phyloP scores from a whole-genome alignment of 805 yeast species.

The Yarrowia keelungensis region DNA sequence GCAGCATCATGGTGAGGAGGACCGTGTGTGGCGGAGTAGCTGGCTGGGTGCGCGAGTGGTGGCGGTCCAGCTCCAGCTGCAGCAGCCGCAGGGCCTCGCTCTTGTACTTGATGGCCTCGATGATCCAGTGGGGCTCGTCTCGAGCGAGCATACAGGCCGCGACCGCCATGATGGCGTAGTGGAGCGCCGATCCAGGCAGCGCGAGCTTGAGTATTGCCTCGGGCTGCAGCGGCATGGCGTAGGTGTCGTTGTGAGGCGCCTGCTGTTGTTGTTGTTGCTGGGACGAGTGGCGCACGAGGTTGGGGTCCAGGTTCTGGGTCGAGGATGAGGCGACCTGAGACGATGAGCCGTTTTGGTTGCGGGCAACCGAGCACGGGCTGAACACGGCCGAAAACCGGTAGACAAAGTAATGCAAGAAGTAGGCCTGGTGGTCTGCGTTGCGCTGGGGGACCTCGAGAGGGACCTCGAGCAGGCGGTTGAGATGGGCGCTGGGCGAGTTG shows the following conservation, averaged over 20 bases:
- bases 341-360: background rate
- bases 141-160: slow-evolving; percentile 23
- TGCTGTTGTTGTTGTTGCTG: background rate
- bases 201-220: slow-evolving; percentile 24
- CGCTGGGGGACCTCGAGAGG: slow-evolving; percentile 25
- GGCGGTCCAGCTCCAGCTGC: slow-evolving; percentile 28
- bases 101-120: slow-evolving; percentile 36
- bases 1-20: slow-evolving; percentile 27
- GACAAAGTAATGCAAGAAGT: slow-evolving; percentile 33
- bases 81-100: slow-evolving; percentile 26
- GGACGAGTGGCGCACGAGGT: background rate
- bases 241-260: background rate
- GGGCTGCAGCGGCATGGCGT: slow-evolving; percentile 32
- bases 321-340: background rate
- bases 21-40: slow-evolving; percentile 24
- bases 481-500: slow-evolving; percentile 23
- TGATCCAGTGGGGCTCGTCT: slow-evolving; percentile 30
- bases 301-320: slow-evolving; percentile 6
- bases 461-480: slow-evolving; percentile 27
- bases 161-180: slow-evolving; percentile 30
- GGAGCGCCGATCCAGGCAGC: slow-evolving; percentile 17
- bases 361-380: slow-evolving; percentile 18
- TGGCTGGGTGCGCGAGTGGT: slow-evolving; percentile 23
- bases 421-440: slow-evolving; percentile 33
- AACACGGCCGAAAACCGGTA: slow-evolving; percentile 29